Evolutionary conservation across 1,284 basidiomycete species (phyloP).

Genomic region (Gymnopus androsaceus): DNA sequence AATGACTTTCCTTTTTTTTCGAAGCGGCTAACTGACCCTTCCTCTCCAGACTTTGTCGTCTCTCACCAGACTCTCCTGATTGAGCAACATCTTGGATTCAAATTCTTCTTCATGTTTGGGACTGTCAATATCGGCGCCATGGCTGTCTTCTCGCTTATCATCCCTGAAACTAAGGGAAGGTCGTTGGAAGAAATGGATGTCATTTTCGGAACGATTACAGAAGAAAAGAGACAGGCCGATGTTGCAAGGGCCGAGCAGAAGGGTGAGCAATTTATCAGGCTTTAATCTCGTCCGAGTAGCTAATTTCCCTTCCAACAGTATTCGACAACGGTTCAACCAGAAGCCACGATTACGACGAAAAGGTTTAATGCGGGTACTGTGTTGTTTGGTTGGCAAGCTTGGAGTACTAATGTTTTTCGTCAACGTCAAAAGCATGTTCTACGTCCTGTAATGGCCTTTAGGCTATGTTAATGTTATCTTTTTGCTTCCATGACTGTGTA

Average conservation of each 20-base stretch:
- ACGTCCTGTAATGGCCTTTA: too few species aligned
- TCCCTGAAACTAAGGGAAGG: slow-evolving; percentile 77
- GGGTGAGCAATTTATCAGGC: slow-evolving; percentile 34
- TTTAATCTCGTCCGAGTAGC: neutral
- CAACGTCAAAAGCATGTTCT: too few species aligned
- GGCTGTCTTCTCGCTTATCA: slow-evolving; percentile 41
- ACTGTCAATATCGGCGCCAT: slow-evolving; percentile 50
- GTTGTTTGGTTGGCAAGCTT: too few species aligned
- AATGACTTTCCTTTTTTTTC: neutral
- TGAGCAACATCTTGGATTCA: slow-evolving; percentile 52
- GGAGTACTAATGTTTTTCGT: too few species aligned
- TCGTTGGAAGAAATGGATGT: slow-evolving; percentile 82
- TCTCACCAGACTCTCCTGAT: slow-evolving; percentile 62
- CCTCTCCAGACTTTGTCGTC: slow-evolving; percentile 58
- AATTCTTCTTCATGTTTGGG: slow-evolving; percentile 61
- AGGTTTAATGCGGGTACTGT: slow-evolving; percentile 6
- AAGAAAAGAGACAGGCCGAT: slow-evolving; percentile 56
- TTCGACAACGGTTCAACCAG: slow-evolving; percentile 4
- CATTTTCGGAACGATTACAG: slow-evolving; percentile 69
- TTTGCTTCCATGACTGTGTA: too few species aligned
- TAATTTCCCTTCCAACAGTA: neutral
- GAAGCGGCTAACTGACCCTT: neutral
- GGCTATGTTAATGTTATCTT: too few species aligned
- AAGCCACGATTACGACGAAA: slow-evolving; percentile 1
- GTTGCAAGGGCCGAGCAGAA: slow-evolving; percentile 51